Conservation (phyloP, 345 rosid species). For the Corchorus capsularis region DNA sequence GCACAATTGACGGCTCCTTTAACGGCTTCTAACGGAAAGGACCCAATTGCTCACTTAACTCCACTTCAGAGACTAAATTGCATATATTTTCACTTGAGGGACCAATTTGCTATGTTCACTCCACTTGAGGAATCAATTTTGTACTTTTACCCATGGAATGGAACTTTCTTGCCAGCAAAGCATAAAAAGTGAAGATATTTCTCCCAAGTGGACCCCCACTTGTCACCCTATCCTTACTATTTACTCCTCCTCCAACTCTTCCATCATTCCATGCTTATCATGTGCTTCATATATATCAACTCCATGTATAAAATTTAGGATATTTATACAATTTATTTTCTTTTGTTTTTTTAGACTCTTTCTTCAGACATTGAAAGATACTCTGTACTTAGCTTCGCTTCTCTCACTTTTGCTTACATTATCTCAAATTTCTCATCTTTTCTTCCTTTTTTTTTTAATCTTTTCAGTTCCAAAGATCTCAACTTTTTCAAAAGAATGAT, state of each 20-base stretch:
- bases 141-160: too few relatives aligned
- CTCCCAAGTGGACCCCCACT: background rate
- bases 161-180: slow-evolving; percentile 11
- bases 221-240: background rate
- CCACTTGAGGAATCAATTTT: too few relatives aligned
- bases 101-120: too few relatives aligned
- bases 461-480: slow-evolving; percentile 10
- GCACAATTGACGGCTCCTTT: too few relatives aligned
- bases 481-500: background rate
- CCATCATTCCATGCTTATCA: slow-evolving; percentile 19
- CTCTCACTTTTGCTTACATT: background rate
- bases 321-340: background rate
- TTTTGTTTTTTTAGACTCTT: background rate
- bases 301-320: background rate
- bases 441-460: background rate
- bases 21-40: too few relatives aligned
- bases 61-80: too few relatives aligned
- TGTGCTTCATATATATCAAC: slow-evolving; percentile 7
- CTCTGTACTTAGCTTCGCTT: background rate
- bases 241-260: background rate
- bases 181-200: slow-evolving; percentile 22
- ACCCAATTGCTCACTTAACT: too few relatives aligned
- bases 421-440: background rate
- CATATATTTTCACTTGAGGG: too few relatives aligned
- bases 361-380: background rate